phyloP scores from a whole-genome alignment of 148 eudicot genomes.

The Chenopodium quinoa region DNA sequence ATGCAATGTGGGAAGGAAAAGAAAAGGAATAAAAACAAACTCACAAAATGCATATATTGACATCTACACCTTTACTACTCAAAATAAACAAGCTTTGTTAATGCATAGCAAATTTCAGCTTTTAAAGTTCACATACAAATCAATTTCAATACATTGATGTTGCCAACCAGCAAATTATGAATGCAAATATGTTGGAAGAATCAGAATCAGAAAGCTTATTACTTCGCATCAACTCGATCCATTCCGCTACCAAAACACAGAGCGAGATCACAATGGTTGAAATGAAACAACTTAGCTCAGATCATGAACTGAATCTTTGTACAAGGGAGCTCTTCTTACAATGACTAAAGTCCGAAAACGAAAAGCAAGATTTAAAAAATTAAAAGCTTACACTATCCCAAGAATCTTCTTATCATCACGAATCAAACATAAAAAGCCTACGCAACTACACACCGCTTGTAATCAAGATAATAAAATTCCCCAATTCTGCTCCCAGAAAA shows the following conservation, averaged over 20 bases:
- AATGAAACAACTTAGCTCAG: neutral
- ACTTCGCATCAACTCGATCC: neutral
- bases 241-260: neutral
- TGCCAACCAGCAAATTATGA: neutral
- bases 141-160: neutral
- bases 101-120: neutral
- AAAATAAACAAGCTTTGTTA: neutral
- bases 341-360: neutral
- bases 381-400: neutral
- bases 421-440: slow-evolving; percentile 3
- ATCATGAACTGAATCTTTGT: neutral
- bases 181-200: neutral
- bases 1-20: neutral
- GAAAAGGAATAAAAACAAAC: neutral
- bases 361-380: neutral
- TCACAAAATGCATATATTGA: neutral
- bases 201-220: neutral
- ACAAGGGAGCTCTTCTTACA: slow-evolving; percentile 1
- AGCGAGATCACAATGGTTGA: neutral
- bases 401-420: slow-evolving; percentile 19
- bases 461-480: slow-evolving; percentile 3
- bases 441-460: slow-evolving; percentile 9
- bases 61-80: neutral
- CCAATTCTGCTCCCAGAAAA: neutral
- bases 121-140: neutral